Evolutionary conservation across 371 early-diverging fungal genomes (phyloP).

Genomic region (Apophysomyces elegans): DNA sequence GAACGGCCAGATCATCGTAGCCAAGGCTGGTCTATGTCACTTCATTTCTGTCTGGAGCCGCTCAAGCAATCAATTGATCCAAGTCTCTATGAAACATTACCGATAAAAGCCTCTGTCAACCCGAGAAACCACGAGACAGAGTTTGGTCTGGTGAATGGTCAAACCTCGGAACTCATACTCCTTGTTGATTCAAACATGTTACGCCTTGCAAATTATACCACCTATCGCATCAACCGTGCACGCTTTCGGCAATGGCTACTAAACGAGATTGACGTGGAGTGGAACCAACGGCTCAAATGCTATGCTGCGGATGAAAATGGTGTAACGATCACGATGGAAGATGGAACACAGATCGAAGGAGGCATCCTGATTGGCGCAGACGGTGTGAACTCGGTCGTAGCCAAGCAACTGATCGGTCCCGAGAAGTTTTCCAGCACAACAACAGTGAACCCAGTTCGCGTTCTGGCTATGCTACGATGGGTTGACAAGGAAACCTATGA

Average conservation of each 20-base stretch:
- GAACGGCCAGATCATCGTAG: slow-evolving; percentile 20
- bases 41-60: slow-evolving; percentile 12
- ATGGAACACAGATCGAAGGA: not conserved
- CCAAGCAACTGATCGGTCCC: slow-evolving; percentile 16
- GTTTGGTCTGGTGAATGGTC: slow-evolving; percentile 9
- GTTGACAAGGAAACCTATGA: slow-evolving; percentile 7
- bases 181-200: not conserved
- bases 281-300: not conserved
- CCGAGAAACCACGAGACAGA: slow-evolving; percentile 12
- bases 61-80: not conserved
- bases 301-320: not conserved
- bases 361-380: slow-evolving; percentile 1
- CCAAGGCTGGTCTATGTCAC: slow-evolving; percentile 26
- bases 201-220: not conserved
- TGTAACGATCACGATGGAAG: not conserved
- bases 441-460: slow-evolving; percentile 12
- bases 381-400: not conserved
- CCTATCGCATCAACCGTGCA: not conserved
- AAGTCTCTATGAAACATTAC: not conserved
- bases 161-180: not conserved
- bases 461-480: slow-evolving; percentile 11
- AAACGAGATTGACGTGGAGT: not conserved
- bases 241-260: slow-evolving; percentile 4
- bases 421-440: slow-evolving; percentile 21
- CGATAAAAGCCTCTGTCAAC: slow-evolving; percentile 20